phyloP scores from a whole-genome alignment of 1,284 basidiomycete species.

The Cutaneotrichosporon sp. region DNA sequence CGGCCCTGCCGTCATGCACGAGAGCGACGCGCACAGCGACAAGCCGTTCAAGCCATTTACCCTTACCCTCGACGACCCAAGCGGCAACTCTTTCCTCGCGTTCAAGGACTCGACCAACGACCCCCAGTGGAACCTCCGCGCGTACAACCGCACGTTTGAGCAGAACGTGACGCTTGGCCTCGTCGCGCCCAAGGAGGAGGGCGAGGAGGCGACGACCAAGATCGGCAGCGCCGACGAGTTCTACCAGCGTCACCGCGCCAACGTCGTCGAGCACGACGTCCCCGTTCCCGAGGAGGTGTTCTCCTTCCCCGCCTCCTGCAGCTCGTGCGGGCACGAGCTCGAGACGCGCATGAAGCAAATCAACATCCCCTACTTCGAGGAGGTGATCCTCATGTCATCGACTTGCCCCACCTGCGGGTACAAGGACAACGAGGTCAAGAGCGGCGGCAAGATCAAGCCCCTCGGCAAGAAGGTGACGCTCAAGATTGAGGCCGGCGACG shows the following conservation, averaged over 20 bases:
- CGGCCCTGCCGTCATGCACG: constrained; percentile 27
- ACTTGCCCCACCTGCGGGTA: constrained; percentile 95
- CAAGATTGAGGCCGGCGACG: constrained; percentile 74
- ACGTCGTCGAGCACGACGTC: constrained; percentile 32
- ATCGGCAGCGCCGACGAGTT: constrained; percentile 47
- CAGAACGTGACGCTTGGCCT: constrained; percentile 85
- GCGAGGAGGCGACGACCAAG: constrained; percentile 55
- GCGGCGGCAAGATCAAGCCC: constrained; percentile 81
- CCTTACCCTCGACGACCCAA: constrained; percentile 83
- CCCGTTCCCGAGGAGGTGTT: constrained; percentile 77
- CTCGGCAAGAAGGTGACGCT: constrained; percentile 85
- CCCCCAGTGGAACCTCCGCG: constrained; percentile 89
- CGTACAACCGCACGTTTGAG: constrained; percentile 77
- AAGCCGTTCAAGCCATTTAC: constrained; percentile 74
- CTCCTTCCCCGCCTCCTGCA: constrained; percentile 85
- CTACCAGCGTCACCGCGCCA: constrained; percentile 18
- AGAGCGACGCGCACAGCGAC: constrained; percentile 44
- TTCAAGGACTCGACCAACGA: constrained; percentile 76
- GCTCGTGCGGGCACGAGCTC: constrained; percentile 79
- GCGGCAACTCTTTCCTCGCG: constrained; percentile 93
- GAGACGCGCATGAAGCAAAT: constrained; percentile 96
- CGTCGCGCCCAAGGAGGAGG: constrained; percentile 43
- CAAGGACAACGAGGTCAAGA: constrained; percentile 97
- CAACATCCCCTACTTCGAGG: constrained; percentile 98
- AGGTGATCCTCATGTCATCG: constrained; percentile 98